Evolutionary conservation across 495 filamentous ascomycete genomes (phyloP), one percentile per base, ranked within the genome.

Genomic region (Ascodesmis nigricans): DNA sequence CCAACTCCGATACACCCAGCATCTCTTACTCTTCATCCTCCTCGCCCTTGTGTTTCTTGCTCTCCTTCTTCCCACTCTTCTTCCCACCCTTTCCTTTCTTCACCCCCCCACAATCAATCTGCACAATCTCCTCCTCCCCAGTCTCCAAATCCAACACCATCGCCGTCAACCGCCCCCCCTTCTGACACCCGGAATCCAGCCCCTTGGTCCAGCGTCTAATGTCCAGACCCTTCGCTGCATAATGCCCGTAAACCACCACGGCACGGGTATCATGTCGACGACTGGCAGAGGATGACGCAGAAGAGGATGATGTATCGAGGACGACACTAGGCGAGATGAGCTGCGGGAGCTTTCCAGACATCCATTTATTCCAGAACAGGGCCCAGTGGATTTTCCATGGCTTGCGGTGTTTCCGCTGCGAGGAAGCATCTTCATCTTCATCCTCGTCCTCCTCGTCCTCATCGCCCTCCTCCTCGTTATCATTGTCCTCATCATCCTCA

Each of bases 161-260:
- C n/a, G 78, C 84, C 2, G 75, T 78, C 38, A 93, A 48, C 35
- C 63, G 60, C 0, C 69, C 71, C 5, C 78, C 81, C 35, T 69
- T 66, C 6, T 77, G 67, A 49, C 83, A 93, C 1, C 72, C 74
- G 0, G 71, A 71, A 50, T 95, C 87, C 14, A 97, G 58, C 1
- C 87, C 87, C 48, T 79, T 80, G 26, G 72, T 74, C 50, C 81
- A 90, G 20, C 55, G 56, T 28, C 65, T 53, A 4, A 77, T 53
- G 25, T 73, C 68, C 11, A 91, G 62, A 0, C 77, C 78, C 0
- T 56, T 52, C 25, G 68, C 69, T 24, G 78, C 66, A 52, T 95
- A 78, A 49, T 97, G 87, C 2, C 84, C 87, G 49, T 92, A 97
- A 30, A 76, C 61, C 14, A n/a, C n/a, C n/a, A n/a, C n/a, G n/a